These are phyloP conservation scores for Aphanocladium album DNA, from an alignment of 2,329 filamentous ascomycete genomes.

Conservation along the genomic window DNA sequence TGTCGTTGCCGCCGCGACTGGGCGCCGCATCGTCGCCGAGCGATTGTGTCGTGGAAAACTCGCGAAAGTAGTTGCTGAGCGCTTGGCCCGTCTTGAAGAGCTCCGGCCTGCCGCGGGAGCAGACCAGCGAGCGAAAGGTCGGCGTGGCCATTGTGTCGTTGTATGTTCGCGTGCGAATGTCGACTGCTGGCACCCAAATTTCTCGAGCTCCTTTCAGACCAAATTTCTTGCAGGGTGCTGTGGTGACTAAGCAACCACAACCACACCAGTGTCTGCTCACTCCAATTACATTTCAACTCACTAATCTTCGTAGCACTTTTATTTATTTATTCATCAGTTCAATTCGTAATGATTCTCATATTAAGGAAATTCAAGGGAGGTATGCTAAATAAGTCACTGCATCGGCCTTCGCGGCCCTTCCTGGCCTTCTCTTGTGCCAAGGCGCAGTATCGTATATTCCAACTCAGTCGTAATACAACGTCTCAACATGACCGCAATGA, in stretches of 20 bases:
- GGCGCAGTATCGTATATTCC: constrained; percentile 8
- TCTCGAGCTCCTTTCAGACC: neutral
- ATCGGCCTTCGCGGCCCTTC: neutral
- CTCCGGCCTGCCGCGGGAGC: constrained; percentile 31
- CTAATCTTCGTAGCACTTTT: too few species aligned
- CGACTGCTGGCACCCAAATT: neutral
- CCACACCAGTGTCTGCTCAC: neutral
- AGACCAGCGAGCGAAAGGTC: constrained; percentile 32
- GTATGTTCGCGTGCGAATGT: constrained; percentile 2
- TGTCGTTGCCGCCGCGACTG: neutral
- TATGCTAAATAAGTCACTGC: constrained; percentile 7
- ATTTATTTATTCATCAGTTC: neutral
- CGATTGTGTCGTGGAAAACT: constrained; percentile 36
- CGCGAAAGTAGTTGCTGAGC: constrained; percentile 29
- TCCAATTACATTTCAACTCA: too few species aligned
- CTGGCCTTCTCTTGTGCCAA: neutral
- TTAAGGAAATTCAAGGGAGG: neutral
- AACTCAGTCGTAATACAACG: neutral
- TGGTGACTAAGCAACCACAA: constrained; percentile 8
- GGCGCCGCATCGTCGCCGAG: constrained; percentile 24
- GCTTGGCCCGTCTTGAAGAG: constrained; percentile 26
- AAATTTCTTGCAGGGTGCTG: constrained; percentile 9
- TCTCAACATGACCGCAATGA: constrained; percentile 1
- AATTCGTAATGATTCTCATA: constrained; percentile 1
- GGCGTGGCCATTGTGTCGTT: constrained; percentile 32